Base-by-base conservation (phyloP, 2,329 filamentous ascomycete species). In the Pleoardoris graminearum region DNA sequence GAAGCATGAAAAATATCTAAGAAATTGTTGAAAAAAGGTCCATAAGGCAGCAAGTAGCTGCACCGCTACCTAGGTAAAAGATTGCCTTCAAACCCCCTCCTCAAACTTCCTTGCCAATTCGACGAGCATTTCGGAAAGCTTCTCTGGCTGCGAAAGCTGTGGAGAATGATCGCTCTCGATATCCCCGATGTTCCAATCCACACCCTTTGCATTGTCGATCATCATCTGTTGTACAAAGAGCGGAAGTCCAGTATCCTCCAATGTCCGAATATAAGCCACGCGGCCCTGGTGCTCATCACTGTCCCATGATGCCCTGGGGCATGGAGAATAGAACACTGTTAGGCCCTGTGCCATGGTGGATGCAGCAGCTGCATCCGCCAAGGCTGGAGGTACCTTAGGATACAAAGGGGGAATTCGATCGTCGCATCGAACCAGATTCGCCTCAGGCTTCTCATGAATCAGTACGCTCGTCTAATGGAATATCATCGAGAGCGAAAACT, bases 131-230 rank as follows among this genome's bases (percentile, higher is more conserved):
- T 55, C 53, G 3, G 60, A 67, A 49, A 71, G 47, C 22, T 63
- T 62, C 41, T 64, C 62, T 0, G 72, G 71, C 58, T 68, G 69
- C 41, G 68, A 70, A 50, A 73, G 42, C 48, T 74, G 75, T 8
- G 71, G 70, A 37, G 64, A 71, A 57, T 75, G 73, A 12, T 64
- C 67, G 1, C 59, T 61, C 47, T 71, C 57, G 8, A 63, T 54
- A 8, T 60, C 65, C 37, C 66, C 67, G 11, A 62, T 60, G 29
- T 56, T 61, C 25, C 65, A 58, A 2, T 66, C 55, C 2, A 54
- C 64, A 1, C 61, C 62, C 2, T 7, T 12, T 2, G 21, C 19
- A 21, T 47, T 45, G 21, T 51, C 49, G 37, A 57, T 50, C 44
- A 70, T 50, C 39, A 71, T 61, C 25, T 55, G 49, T 32, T 70